Base-by-base conservation (phyloP, 495 filamentous ascomycete species). In the Penicillium canescens region DNA sequence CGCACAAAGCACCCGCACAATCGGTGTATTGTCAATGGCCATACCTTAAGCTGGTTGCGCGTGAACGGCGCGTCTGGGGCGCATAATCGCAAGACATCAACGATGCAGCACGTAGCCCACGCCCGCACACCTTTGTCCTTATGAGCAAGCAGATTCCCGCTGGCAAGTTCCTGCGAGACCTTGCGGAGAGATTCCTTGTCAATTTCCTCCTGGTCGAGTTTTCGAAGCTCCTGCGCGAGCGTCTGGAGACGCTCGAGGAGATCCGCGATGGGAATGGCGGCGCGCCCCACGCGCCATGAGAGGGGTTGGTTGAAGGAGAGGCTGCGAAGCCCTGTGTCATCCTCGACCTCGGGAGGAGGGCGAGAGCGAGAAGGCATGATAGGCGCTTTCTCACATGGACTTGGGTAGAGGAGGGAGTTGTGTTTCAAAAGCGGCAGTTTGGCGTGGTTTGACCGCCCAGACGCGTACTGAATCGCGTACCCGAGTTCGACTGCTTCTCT, bases 1-100 rank as follows among this genome's bases (percentile, higher is more conserved):
- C 42, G 34, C 42, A 39, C 5, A 28, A n/a, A 46, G 4, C 13
- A 12, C 6, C 11, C 21, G 20, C 34, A 38, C 16, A 28, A 9
- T 21, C 5, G 1, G 18, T 31, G 46, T 37, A 23, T 49, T 31
- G 34, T 55, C 36, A 54, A 56, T 62, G 72, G 57, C 65, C 49
- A n/a, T 33, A 96, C 92, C 88, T 94, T 96, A 26, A 99, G 77
- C 71, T 98, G 93, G 45, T 85, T 82, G 26, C 79, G 83, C 9
- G 91, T 96, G 72, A 95, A 98, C 10, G 94, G 94, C 70, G 94
- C 94, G 82, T 98, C 86, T 4, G 94, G 94, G 28, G 94, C 94
- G 75, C 92, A 96, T 24, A 99, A 78, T 61, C 90, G 84, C 69
- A 99, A 82, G 50, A 99, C 90, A 67, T 99, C 95, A 38, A 96